These are phyloP conservation scores for Arthrobotrys entomopaga DNA, from an alignment of 2,329 filamentous ascomycete species.

Conservation along the genomic window DNA sequence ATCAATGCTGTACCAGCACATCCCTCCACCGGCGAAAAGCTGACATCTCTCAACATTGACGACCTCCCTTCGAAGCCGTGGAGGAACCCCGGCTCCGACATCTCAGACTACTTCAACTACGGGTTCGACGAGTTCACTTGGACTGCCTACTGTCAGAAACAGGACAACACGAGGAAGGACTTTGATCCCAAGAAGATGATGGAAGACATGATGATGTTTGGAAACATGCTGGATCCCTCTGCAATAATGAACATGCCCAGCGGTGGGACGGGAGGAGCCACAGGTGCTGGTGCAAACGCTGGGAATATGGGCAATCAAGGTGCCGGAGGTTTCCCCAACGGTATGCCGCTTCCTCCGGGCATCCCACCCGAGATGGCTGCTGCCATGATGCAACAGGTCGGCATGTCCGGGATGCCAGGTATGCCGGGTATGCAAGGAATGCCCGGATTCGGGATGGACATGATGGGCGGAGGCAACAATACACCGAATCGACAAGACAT, in stretches of 20 bases:
- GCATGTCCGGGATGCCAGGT: slow-evolving; percentile 56
- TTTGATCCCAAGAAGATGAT: slow-evolving; percentile 80
- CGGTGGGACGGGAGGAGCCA: slow-evolving; percentile 22
- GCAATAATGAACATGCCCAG: slow-evolving; percentile 41
- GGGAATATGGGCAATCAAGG: slow-evolving; percentile 38
- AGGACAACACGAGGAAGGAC: slow-evolving; percentile 79
- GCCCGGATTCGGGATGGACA: slow-evolving; percentile 53
- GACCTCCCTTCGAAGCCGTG: slow-evolving; percentile 86
- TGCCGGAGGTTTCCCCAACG: slow-evolving; percentile 29
- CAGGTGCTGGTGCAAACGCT: not conserved
- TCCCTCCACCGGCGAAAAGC: slow-evolving; percentile 78
- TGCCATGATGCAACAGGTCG: slow-evolving; percentile 54
- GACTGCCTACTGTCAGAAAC: slow-evolving; percentile 91
- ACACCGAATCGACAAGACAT: slow-evolving; percentile 49
- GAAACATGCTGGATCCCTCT: slow-evolving; percentile 56
- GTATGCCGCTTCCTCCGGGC: slow-evolving; percentile 53
- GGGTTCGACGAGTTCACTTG: slow-evolving; percentile 99
- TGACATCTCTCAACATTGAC: slow-evolving; percentile 81
- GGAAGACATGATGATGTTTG: slow-evolving; percentile 60
- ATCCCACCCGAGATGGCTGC: slow-evolving; percentile 56
- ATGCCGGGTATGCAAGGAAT: slow-evolving; percentile 54
- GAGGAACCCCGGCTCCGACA: slow-evolving; percentile 91
- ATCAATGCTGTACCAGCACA: slow-evolving; percentile 84
- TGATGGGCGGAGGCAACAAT: slow-evolving; percentile 54
- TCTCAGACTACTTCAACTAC: slow-evolving; percentile 99